A percentile compares a stretch with the other conserved stretches of the same genome.
These are phyloP conservation scores for Leccinum disarticulatum DNA, from an alignment of 768 basidiomycete genomes.

Conservation along the genomic window DNA sequence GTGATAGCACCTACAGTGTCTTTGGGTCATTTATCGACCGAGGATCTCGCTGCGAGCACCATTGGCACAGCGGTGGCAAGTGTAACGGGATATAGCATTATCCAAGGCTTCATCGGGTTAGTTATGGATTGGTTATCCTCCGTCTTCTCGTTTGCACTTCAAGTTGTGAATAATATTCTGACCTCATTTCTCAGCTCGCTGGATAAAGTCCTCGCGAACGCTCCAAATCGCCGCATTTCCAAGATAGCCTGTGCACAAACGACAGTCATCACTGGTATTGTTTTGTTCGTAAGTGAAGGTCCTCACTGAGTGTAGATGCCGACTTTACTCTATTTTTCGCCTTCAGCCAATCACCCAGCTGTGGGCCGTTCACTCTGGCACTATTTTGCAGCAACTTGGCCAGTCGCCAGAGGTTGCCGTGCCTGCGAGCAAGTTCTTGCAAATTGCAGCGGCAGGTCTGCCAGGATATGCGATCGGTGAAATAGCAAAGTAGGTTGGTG, in stretches of 20 bases:
- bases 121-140: constrained; percentile 23
- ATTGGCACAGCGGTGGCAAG: constrained; percentile 40
- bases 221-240: constrained; percentile 15
- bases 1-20: constrained; percentile 34
- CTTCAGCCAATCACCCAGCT: constrained; percentile 25
- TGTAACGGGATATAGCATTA: constrained; percentile 44
- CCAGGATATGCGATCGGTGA: constrained; percentile 47
- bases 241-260: constrained; percentile 21
- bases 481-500: constrained; percentile 35
- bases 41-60: constrained; percentile 51
- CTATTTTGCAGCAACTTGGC: constrained; percentile 37
- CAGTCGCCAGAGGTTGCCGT: constrained; percentile 41
- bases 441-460: constrained; percentile 39
- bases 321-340: background rate
- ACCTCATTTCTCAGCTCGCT: constrained; percentile 15
- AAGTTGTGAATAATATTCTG: constrained; percentile 12
- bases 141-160: background rate
- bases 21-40: constrained; percentile 54
- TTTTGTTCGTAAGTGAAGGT: constrained; percentile 18
- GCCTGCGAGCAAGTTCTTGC: constrained; percentile 41
- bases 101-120: constrained; percentile 39
- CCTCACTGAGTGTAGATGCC: background rate
- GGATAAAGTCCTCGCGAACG: constrained; percentile 16
- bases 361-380: constrained; percentile 29
- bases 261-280: constrained; percentile 24